Percentiles rank a stretch among this genome's conserved stretches.
phyloP scores from a whole-genome alignment of 2,329 filamentous ascomycete species.

The Elsinoe ampelina region DNA sequence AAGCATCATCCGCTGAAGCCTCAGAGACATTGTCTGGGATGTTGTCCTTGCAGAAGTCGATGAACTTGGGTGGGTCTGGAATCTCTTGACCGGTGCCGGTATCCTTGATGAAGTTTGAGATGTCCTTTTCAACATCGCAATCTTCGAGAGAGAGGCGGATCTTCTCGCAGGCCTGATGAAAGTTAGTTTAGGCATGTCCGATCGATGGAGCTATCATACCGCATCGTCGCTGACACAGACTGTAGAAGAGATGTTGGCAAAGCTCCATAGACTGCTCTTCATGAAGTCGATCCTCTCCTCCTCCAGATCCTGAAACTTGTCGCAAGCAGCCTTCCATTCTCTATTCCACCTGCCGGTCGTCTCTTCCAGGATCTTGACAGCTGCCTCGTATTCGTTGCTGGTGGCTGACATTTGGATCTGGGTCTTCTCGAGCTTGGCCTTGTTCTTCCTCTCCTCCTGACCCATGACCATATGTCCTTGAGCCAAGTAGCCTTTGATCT shows the following conservation, averaged over 20 bases:
- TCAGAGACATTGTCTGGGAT: slow-evolving; percentile 71
- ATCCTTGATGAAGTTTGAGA: slow-evolving; percentile 77
- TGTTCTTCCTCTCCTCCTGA: slow-evolving; percentile 97
- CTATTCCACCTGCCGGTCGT: slow-evolving; percentile 94
- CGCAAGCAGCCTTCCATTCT: slow-evolving; percentile 95
- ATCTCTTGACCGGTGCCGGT: slow-evolving; percentile 93
- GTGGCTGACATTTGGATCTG: slow-evolving; percentile 88
- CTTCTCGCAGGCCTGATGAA: slow-evolving; percentile 74
- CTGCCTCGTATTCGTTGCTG: slow-evolving; percentile 86
- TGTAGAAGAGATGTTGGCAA: slow-evolving; percentile 93
- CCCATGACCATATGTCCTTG: slow-evolving; percentile 99
- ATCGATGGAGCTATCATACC: slow-evolving; percentile 29
- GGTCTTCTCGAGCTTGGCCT: slow-evolving; percentile 96
- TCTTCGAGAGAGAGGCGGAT: slow-evolving; percentile 85
- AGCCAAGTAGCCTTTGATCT: slow-evolving; percentile 96
- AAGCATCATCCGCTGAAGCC: slow-evolving; percentile 74
- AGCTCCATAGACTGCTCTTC: slow-evolving; percentile 96
- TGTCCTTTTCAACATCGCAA: slow-evolving; percentile 96
- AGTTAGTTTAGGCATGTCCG: neutral
- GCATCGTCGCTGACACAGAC: slow-evolving; percentile 96
- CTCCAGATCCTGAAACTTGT: slow-evolving; percentile 97
- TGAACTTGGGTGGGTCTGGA: slow-evolving; percentile 91
- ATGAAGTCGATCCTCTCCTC: slow-evolving; percentile 95
- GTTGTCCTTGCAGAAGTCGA: slow-evolving; percentile 95
- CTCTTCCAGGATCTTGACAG: slow-evolving; percentile 87